Conservation (phyloP, 2,329 filamentous ascomycete species). For the Fusarium foetens region DNA sequence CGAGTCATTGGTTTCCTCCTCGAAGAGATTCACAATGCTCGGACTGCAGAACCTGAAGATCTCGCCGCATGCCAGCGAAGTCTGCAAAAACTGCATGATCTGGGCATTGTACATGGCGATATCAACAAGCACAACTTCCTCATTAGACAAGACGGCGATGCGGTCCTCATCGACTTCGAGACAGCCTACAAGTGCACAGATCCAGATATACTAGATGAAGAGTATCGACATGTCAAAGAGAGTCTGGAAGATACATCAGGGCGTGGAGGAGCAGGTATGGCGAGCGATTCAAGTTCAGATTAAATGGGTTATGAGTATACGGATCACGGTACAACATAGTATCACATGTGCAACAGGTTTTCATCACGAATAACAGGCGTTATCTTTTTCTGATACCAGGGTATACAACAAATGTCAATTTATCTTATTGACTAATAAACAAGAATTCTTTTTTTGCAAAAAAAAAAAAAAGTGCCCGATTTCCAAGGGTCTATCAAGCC, state of each 20-base stretch:
- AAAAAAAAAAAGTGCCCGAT: neutral
- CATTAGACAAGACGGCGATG: conserved; percentile 41
- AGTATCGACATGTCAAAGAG: conserved; percentile 37
- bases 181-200: conserved; percentile 44
- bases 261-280: conserved; percentile 40
- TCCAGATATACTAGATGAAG: conserved; percentile 35
- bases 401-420: conserved; percentile 19
- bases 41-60: conserved; percentile 45
- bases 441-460: neutral
- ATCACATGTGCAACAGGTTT: neutral
- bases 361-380: conserved; percentile 15
- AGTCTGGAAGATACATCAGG: conserved; percentile 41
- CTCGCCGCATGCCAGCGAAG: conserved; percentile 44
- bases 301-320: conserved; percentile 4
- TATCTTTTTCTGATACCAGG: conserved; percentile 20
- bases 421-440: conserved; percentile 13
- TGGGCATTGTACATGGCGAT: conserved; percentile 49
- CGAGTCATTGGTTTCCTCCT: conserved; percentile 47
- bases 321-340: conserved; percentile 9
- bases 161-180: conserved; percentile 49
- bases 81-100: conserved; percentile 43
- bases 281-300: conserved; percentile 43
- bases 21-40: conserved; percentile 39
- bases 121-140: conserved; percentile 51
- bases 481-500: conserved; percentile 14